Evolutionary conservation across 805 yeast species (phyloP).

Genomic region (Vanderwaltozyma verrucispora): DNA sequence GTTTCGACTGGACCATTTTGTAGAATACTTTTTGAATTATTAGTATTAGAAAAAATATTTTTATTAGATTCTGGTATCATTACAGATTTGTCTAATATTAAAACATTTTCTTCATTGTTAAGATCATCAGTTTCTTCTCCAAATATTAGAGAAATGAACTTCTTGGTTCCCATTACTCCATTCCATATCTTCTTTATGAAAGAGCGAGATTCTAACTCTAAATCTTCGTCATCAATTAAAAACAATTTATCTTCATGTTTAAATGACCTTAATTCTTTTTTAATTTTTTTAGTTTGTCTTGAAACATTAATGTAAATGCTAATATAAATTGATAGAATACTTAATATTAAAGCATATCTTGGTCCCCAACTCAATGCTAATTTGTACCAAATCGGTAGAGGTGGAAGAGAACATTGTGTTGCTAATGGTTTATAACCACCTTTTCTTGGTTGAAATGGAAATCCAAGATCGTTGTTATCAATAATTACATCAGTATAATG

Average conservation of each 20-base stretch:
- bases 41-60: too few relatives aligned
- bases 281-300: constrained; percentile 46
- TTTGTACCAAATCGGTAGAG: constrained; percentile 61
- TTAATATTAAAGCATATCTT: constrained; percentile 53
- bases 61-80: too few relatives aligned
- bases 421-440: constrained; percentile 53
- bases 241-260: background rate
- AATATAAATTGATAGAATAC: constrained; percentile 54
- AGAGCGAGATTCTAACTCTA: background rate
- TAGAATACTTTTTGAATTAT: too few relatives aligned
- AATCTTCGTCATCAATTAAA: background rate
- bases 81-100: too few relatives aligned
- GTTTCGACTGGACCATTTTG: too few relatives aligned
- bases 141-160: too few relatives aligned
- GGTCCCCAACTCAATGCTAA: constrained; percentile 74
- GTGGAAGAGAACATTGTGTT: constrained; percentile 74
- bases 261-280: constrained; percentile 27
- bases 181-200: too few relatives aligned
- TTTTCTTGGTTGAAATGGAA: constrained; percentile 18
- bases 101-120: too few relatives aligned
- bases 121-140: too few relatives aligned
- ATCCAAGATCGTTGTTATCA: constrained; percentile 18
- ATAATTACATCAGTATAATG: constrained; percentile 15
- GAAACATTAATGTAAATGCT: constrained; percentile 66
- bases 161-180: too few relatives aligned